Conservation (phyloP, 805 yeast genomes). For the Wickerhamiella galacta region DNA sequence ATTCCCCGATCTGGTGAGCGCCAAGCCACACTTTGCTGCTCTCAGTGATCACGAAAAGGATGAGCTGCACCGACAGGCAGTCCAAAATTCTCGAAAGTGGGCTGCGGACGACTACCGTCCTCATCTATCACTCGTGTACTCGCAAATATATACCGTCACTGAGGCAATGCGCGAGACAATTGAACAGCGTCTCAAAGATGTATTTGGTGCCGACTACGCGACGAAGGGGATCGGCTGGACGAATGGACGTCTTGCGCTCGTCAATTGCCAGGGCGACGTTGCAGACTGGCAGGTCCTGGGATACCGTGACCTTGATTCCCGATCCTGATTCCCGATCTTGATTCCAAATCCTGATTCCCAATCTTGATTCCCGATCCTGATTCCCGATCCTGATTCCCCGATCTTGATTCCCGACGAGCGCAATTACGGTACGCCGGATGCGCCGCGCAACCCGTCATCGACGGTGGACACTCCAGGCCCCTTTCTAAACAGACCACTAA, state of each 20-base stretch:
- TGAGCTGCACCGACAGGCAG: conserved; percentile 20
- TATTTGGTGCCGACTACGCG: conserved; percentile 33
- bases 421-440: no score
- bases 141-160: conserved; percentile 46
- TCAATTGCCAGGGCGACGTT: conserved; percentile 55
- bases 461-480: no score
- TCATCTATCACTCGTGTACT: conserved; percentile 55
- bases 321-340: no score
- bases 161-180: conserved; percentile 49
- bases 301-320: conserved; percentile 16
- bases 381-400: no score
- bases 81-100: conserved; percentile 40
- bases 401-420: no score
- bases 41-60: conserved; percentile 15
- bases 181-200: conserved; percentile 48
- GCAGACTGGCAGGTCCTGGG: conserved; percentile 55
- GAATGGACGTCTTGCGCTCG: conserved; percentile 50
- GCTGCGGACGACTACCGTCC: conserved; percentile 42
- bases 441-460: no score
- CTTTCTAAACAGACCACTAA: no score
- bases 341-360: no score
- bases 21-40: conserved; percentile 15
- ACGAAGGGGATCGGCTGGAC: conserved; percentile 38
- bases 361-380: no score
- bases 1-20: conserved; percentile 12